phyloP scores from a whole-genome alignment of 148 eudicot species.

The Amaranthus cruentus region DNA sequence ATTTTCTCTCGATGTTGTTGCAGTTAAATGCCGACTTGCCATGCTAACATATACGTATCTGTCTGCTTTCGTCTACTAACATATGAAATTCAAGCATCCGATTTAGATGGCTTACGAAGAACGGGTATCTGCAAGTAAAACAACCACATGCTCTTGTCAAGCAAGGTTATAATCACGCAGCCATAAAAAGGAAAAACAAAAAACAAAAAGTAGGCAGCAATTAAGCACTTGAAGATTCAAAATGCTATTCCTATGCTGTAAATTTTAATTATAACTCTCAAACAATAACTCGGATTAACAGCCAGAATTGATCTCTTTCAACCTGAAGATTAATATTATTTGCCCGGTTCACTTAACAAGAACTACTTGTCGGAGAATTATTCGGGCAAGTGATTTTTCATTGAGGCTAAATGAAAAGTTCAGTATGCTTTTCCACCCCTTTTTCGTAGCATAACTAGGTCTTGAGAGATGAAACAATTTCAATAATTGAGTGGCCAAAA shows the following conservation, averaged over 20 bases:
- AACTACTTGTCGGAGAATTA: too few species aligned
- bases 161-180: background rate
- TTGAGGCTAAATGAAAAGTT: background rate
- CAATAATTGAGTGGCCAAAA: background rate
- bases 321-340: too few species aligned
- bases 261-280: too few species aligned
- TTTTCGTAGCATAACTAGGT: background rate
- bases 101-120: constrained; percentile 32
- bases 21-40: background rate
- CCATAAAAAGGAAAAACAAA: background rate
- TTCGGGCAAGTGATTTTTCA: background rate
- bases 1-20: background rate
- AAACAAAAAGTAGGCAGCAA: too few species aligned
- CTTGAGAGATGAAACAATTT: background rate
- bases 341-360: background rate
- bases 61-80: background rate
- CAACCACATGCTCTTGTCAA: constrained; percentile 21
- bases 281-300: too few species aligned
- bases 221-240: background rate
- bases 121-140: constrained; percentile 47
- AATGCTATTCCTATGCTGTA: background rate
- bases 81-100: constrained; percentile 16
- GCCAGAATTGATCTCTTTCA: too few species aligned
- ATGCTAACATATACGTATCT: background rate
- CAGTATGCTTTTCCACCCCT: background rate